These are phyloP conservation scores for Gaultheria prostrata DNA, from an alignment of 148 eudicot genomes.

Conservation along the genomic window DNA sequence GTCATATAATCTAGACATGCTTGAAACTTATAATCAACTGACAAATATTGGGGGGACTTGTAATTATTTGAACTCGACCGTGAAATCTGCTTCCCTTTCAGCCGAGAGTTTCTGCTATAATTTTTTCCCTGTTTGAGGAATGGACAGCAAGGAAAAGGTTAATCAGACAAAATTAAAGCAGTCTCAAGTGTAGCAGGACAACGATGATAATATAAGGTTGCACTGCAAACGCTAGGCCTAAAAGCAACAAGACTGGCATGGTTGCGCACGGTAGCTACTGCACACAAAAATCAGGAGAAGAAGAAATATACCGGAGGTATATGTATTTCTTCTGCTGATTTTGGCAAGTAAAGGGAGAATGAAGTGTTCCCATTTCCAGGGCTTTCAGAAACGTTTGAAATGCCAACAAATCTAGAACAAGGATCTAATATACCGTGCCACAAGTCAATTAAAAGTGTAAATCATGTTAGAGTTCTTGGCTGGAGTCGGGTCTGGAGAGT, in stretches of 20 bases:
- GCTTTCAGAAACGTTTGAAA: not conserved
- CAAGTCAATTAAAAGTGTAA: not conserved
- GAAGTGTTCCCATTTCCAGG: not conserved
- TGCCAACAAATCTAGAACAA: not conserved
- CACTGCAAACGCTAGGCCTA: not conserved
- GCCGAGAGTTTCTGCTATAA: slow-evolving; percentile 1
- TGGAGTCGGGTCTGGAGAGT: not conserved
- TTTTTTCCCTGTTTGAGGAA: slow-evolving; percentile 21
- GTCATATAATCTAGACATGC: not conserved
- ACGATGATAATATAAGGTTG: not conserved
- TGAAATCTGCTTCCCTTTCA: not conserved
- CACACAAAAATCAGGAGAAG: not conserved
- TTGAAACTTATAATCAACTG: not conserved
- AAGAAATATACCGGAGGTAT: not conserved
- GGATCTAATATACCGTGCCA: not conserved
- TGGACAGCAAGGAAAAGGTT: not conserved
- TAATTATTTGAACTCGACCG: not conserved
- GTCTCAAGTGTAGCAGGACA: slow-evolving; percentile 4
- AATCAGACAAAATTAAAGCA: not conserved
- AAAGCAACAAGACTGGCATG: slow-evolving; percentile 1
- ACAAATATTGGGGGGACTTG: not conserved
- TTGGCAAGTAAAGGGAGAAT: not conserved
- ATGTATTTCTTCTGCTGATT: not conserved
- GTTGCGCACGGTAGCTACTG: not conserved
- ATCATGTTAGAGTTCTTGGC: not conserved